Percentiles rank a stretch among this genome's conserved stretches.
Evolutionary conservation across 306 rosid species (phyloP).

Genomic region (Glycyrrhiza uralensis): DNA sequence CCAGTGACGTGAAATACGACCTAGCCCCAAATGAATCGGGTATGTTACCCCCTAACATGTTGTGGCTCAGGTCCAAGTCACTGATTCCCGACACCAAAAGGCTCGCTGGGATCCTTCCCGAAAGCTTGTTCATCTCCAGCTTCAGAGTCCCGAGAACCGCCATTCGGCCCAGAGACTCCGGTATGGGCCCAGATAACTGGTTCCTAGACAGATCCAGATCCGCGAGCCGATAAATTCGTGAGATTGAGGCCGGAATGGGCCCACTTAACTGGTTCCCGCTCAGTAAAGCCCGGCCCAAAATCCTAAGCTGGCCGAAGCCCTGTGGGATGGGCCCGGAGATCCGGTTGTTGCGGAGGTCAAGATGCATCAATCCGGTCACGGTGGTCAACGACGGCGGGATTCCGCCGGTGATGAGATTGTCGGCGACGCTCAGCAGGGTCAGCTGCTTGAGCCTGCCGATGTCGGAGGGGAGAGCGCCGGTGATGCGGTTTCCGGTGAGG

Average conservation of each 20-base stretch:
- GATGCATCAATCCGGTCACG: conserved; percentile 50
- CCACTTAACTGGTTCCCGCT: conserved; percentile 67
- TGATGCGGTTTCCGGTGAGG: conserved; percentile 60
- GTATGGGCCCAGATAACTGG: conserved; percentile 54
- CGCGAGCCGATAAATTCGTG: conserved; percentile 51
- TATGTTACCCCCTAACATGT: conserved; percentile 40
- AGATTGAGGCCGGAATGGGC: conserved; percentile 48
- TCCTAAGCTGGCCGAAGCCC: conserved; percentile 35
- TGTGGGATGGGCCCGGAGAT: conserved; percentile 58
- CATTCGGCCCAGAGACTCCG: conserved; percentile 54
- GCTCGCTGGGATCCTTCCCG: conserved; percentile 49
- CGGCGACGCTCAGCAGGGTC: conserved; percentile 53
- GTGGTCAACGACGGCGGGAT: conserved; percentile 52
- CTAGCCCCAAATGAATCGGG: conserved; percentile 53
- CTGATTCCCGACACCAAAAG: conserved; percentile 51
- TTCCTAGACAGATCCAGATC: conserved; percentile 77
- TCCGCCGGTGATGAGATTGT: conserved; percentile 52
- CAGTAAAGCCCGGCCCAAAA: conserved; percentile 60
- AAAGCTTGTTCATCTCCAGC: conserved; percentile 51
- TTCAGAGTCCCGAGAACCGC: conserved; percentile 55
- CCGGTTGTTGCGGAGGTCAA: conserved; percentile 74
- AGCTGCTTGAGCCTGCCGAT: conserved; percentile 55
- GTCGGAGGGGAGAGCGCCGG: conserved; percentile 53
- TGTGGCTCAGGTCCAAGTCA: conserved; percentile 55
- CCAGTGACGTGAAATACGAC: conserved; percentile 63